Base-by-base conservation (phyloP, 1,139 yeast genomes). In the Kurtzmaniella quercitrusa region DNA sequence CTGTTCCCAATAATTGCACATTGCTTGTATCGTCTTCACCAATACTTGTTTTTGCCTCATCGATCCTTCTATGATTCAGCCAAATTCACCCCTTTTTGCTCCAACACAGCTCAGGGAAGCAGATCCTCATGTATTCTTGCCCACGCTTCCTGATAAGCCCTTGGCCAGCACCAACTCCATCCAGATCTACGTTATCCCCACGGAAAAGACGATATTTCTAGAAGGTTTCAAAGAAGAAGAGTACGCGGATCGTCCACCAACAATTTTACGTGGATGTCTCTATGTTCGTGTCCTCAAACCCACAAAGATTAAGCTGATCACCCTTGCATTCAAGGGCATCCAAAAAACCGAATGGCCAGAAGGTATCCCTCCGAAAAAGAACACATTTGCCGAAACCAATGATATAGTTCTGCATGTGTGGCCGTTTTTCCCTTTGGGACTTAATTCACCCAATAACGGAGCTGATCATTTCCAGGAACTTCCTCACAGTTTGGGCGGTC, bases 331-430 rank as follows among this genome's bases (percentile, higher is more conserved):
- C 58, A 76, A 77, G 49, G 98, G 98, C 1, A 61, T 66, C 1
- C 79, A 88, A 38, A 71, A 87, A 50, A 93, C 98, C 0, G 97
- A 93, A 51, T 93, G 98, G 98, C 98, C 98, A 2, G 98, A 94
- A 57, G 98, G 97, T 1, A 90, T 91, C 23, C 98, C 98, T 0
- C 97, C 98, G 0, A 88, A 86, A 58, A 81, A 81, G 55, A 70
- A 71, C 21, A 84, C 80, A 19, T 82, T 79, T 48, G 60, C 63
- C 24, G 98, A 93, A 56, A 61, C 75, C 21, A 79, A 77, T 49
- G 86, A 80, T 46, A 61, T 91, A 12, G 75, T 88, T 31, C 77
- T 79, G 45, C 98, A 93, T 58, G 82, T 88, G 4, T 93, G 98
- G 98, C 95, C 96, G 1, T 90, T 93, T 60, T 93, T 82, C 68